Conservation (phyloP, 73 alveolate genomes). For the Paramecium primaurelia region DNA sequence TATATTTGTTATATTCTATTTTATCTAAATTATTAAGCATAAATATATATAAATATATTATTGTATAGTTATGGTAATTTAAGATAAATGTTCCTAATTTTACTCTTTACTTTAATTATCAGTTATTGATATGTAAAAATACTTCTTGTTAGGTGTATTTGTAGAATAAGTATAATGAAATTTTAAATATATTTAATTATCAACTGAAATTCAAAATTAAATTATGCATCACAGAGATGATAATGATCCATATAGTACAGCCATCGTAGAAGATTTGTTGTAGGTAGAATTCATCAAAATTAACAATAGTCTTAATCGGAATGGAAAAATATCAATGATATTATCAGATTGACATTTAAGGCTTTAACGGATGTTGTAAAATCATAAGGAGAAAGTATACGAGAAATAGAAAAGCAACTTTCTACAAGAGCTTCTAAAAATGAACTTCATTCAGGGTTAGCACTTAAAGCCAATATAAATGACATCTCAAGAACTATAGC, state of each 20-base stretch:
- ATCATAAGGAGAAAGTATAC: slow-evolving; percentile 82
- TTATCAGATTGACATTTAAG: slow-evolving; percentile 87
- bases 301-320: slow-evolving; percentile 59
- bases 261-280: slow-evolving; percentile 15
- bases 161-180: background rate
- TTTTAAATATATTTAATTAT: background rate
- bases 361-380: slow-evolving; percentile 91
- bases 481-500: slow-evolving; percentile 89
- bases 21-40: too few relatives aligned
- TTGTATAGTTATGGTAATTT: too few relatives aligned
- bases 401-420: slow-evolving; percentile 82
- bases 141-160: background rate
- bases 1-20: too few relatives aligned
- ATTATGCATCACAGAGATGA: slow-evolving; percentile 9
- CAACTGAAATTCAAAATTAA: slow-evolving; percentile 10
- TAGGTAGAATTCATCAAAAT: background rate
- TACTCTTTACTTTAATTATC: too few relatives aligned
- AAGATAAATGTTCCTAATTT: too few relatives aligned
- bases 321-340: slow-evolving; percentile 91
- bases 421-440: slow-evolving; percentile 91
- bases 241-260: slow-evolving; percentile 23
- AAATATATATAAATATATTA: too few relatives aligned
- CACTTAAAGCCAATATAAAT: slow-evolving; percentile 90
- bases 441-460: slow-evolving; percentile 84
- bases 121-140: too few relatives aligned